These are phyloP conservation scores for Effrenium voratum DNA, from an alignment of 73 alveolate genomes.

Conservation along the genomic window DNA sequence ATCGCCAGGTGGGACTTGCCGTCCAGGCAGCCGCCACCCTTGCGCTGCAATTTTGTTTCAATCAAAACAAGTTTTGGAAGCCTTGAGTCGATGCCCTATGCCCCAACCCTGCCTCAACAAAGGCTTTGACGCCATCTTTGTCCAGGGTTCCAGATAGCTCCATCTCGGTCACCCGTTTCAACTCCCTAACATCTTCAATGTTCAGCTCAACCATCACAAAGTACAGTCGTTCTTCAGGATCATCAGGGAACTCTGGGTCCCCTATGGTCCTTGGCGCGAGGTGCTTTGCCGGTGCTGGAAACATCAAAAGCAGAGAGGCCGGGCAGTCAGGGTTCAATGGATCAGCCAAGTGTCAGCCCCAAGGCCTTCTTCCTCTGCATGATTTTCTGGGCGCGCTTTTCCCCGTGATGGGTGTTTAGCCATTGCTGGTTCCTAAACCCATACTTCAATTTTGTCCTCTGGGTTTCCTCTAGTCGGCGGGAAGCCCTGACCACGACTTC, in stretches of 20 bases:
- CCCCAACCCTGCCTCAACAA: not conserved
- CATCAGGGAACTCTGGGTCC: conserved; percentile 42
- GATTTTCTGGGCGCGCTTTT: not conserved
- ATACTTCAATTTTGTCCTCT: not conserved
- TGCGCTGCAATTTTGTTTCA: not conserved
- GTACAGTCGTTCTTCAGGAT: conserved; percentile 28
- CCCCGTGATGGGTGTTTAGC: not conserved
- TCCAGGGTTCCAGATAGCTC: conserved; percentile 4
- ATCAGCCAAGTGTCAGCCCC: not conserved
- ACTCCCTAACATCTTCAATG: conserved; percentile 21
- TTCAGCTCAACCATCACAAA: conserved; percentile 35
- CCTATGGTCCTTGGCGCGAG: conserved; percentile 18
- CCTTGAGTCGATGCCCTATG: not conserved
- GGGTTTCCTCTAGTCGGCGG: not conserved
- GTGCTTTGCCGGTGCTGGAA: not conserved
- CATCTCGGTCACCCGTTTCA: not conserved
- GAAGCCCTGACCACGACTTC: not conserved
- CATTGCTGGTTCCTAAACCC: not conserved
- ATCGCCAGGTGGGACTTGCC: conserved; percentile 2
- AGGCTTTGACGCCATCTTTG: not conserved
- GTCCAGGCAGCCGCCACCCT: conserved; percentile 49
- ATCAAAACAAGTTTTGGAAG: not conserved
- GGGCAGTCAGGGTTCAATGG: not conserved
- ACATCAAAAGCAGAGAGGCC: not conserved
- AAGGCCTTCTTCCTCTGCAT: not conserved